Percentiles rank a stretch among this genome's conserved stretches.
These are phyloP conservation scores for Udeniomyces megalosporus DNA, from an alignment of 768 basidiomycete genomes.

Conservation along the genomic window DNA sequence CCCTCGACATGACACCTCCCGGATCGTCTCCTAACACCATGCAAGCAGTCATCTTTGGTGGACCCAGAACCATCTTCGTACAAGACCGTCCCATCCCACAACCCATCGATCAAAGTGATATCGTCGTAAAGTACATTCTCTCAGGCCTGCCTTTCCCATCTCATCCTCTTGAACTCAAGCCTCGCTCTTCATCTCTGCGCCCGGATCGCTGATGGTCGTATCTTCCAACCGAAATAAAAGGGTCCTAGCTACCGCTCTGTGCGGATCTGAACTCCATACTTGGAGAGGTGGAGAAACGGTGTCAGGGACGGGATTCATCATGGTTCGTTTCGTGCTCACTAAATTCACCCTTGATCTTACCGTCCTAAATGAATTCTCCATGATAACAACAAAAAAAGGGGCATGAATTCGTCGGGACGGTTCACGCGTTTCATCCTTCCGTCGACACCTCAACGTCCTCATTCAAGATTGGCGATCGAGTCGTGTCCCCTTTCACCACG, in stretches of 20 bases:
- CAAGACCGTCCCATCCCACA: slow-evolving; percentile 7
- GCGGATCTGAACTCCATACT: slow-evolving; percentile 53
- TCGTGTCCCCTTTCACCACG: slow-evolving; percentile 65
- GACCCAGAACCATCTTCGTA: neutral
- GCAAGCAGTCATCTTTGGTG: slow-evolving; percentile 8
- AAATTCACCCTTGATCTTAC: neutral
- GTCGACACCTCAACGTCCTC: no score
- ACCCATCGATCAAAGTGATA: neutral
- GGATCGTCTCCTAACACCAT: neutral
- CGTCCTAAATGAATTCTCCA: neutral
- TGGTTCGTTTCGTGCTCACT: neutral
- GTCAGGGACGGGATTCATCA: slow-evolving; percentile 8
- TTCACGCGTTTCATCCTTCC: slow-evolving; percentile 48
- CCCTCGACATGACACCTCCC: no score
- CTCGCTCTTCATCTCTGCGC: no score
- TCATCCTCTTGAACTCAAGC: neutral
- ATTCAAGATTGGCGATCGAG: slow-evolving; percentile 57
- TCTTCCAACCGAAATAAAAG: neutral
- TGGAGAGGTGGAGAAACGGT: slow-evolving; percentile 46
- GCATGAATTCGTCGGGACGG: slow-evolving; percentile 62
- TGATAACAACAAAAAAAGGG: slow-evolving; percentile 28
- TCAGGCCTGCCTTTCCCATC: no score
- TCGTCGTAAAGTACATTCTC: neutral
- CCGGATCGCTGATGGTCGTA: neutral
- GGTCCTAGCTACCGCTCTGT: slow-evolving; percentile 21